Conservation (phyloP, 768 basidiomycete species). For the Pisolithus albus region DNA sequence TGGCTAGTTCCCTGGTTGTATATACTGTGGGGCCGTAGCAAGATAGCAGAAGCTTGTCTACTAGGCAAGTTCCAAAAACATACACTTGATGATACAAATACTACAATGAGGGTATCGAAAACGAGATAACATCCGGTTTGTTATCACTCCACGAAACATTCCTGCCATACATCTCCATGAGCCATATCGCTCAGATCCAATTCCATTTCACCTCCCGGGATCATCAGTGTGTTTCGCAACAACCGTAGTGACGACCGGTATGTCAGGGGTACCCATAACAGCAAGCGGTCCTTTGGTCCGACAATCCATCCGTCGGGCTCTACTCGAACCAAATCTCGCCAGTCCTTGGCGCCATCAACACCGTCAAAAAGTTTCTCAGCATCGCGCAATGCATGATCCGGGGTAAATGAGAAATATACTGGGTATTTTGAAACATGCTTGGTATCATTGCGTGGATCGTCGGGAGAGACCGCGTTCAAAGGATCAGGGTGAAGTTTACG, state of each 20-base stretch:
- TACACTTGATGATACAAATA: no score
- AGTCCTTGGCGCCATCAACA: not conserved
- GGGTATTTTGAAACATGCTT: not conserved
- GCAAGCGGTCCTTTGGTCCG: not conserved
- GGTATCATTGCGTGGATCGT: not conserved
- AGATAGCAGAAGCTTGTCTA: no score
- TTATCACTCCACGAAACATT: no score
- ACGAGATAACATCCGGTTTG: no score
- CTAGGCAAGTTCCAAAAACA: no score
- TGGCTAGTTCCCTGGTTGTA: constrained; percentile 34
- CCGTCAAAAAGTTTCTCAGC: not conserved
- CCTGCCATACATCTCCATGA: not conserved
- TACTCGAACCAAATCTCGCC: not conserved
- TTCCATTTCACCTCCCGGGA: not conserved
- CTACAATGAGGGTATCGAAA: not conserved
- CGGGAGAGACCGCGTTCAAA: no score
- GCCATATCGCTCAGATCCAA: constrained; percentile 4
- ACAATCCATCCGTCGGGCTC: constrained; percentile 2
- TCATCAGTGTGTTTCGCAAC: not conserved
- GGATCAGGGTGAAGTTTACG: no score
- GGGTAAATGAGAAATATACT: not conserved
- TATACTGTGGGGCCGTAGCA: not conserved
- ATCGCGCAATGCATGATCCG: not conserved
- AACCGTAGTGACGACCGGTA: not conserved
- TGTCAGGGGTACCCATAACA: constrained; percentile 5